Conservation (phyloP, 2,329 filamentous ascomycete genomes). For the Dothidotthia symphoricarpi region DNA sequence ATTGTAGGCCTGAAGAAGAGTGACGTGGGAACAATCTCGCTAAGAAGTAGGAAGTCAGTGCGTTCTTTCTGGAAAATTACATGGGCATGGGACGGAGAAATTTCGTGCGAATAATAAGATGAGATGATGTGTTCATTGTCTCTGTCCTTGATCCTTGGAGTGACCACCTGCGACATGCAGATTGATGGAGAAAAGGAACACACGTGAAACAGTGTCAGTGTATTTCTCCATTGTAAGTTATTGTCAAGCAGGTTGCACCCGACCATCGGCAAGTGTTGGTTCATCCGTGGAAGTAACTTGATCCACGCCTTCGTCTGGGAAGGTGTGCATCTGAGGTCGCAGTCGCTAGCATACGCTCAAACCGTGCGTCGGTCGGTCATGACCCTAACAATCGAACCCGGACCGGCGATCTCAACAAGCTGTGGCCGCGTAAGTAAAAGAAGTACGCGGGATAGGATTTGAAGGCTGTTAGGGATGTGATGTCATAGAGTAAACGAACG, state of each 20-base stretch:
- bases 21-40: slow-evolving; percentile 3
- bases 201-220: no score
- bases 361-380: slow-evolving; percentile 97
- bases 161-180: no score
- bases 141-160: no score
- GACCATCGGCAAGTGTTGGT: neutral
- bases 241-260: no score
- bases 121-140: no score
- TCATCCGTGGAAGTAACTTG: slow-evolving; percentile 2
- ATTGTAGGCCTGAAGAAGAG: no score
- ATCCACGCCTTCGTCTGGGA: no score
- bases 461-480: slow-evolving; percentile 1
- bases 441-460: neutral
- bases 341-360: slow-evolving; percentile 44
- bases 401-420: slow-evolving; percentile 87
- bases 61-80: slow-evolving; percentile 19
- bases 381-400: slow-evolving; percentile 83
- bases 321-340: neutral
- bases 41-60: slow-evolving; percentile 21
- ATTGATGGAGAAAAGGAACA: no score
- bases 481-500: slow-evolving; percentile 2
- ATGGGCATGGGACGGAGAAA: slow-evolving; percentile 17
- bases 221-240: no score
- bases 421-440: slow-evolving; percentile 26
- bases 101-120: slow-evolving; percentile 1